phyloP scores from a whole-genome alignment of 768 basidiomycete species.

The Flagelloscypha sp. region DNA sequence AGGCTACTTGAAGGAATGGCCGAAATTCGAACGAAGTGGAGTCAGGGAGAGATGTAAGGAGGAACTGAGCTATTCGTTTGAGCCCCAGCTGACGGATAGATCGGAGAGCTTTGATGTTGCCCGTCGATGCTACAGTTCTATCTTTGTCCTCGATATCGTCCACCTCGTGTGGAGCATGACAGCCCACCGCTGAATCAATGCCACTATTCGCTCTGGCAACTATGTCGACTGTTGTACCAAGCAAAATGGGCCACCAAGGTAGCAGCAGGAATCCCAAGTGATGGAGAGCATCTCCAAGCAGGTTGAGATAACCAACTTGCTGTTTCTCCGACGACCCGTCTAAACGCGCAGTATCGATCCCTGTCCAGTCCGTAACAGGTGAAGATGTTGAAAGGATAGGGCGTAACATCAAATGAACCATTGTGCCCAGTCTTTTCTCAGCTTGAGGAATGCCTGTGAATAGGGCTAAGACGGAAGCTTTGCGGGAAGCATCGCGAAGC shows the following conservation, averaged over 20 bases:
- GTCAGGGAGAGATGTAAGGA: constrained; percentile 55
- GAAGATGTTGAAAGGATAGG: too few species aligned
- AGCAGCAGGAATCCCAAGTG: constrained; percentile 70
- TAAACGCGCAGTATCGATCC: constrained; percentile 21
- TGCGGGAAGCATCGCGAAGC: constrained; percentile 59
- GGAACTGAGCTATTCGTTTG: constrained; percentile 84
- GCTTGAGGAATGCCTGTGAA: constrained; percentile 62
- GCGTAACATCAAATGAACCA: constrained; percentile 83
- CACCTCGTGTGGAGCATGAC: constrained; percentile 28
- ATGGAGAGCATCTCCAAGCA: constrained; percentile 79
- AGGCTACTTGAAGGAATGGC: constrained; percentile 60
- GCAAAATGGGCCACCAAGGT: constrained; percentile 64
- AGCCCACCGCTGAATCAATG: constrained; percentile 27
- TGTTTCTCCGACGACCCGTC: constrained; percentile 48
- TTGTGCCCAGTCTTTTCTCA: constrained; percentile 65
- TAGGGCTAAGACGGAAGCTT: constrained; percentile 66
- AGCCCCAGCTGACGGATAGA: constrained; percentile 75
- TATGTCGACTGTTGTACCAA: constrained; percentile 62
- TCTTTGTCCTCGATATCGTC: constrained; percentile 29
- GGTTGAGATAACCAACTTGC: constrained; percentile 74
- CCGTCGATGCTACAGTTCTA: constrained; percentile 19
- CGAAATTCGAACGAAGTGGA: constrained; percentile 72
- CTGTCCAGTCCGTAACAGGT: too few species aligned
- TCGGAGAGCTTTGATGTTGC: constrained; percentile 36
- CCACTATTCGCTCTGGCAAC: constrained; percentile 54